Percentiles rank a stretch among this genome's conserved stretches.
Evolutionary conservation across 2,329 filamentous ascomycete genomes (phyloP).

Genomic region (Chaetomium olivaceum): DNA sequence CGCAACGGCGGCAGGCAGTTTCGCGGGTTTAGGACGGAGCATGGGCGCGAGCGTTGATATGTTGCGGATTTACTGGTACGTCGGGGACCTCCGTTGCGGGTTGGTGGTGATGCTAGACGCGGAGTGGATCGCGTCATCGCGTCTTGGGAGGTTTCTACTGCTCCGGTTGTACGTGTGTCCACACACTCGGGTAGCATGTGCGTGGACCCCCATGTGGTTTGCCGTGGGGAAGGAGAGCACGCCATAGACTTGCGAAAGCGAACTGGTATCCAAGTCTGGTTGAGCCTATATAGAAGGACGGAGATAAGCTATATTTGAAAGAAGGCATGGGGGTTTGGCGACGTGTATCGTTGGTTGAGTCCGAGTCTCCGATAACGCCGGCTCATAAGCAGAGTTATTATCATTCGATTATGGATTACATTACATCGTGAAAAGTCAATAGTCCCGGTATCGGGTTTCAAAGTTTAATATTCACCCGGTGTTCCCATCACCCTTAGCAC

Average conservation of each 20-base stretch:
- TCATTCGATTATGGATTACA: background rate
- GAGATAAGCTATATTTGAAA: background rate
- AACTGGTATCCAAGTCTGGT: slow-evolving; percentile 1
- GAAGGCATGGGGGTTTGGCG: background rate
- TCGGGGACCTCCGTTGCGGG: slow-evolving; percentile 11
- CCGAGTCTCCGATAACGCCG: background rate
- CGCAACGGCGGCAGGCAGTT: background rate
- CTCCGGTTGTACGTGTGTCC: background rate
- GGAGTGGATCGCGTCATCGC: slow-evolving; percentile 35
- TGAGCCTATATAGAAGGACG: background rate
- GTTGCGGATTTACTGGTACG: background rate
- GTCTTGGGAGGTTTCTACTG: background rate
- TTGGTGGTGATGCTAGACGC: slow-evolving; percentile 34
- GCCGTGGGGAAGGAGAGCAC: slow-evolving; percentile 7
- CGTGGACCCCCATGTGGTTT: background rate
- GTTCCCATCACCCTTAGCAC: no score
- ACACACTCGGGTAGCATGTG: background rate
- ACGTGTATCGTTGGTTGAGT: background rate
- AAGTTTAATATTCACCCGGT: no score
- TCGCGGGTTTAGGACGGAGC: slow-evolving; percentile 1
- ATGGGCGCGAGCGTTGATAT: background rate
- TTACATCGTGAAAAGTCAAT: background rate
- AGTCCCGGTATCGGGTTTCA: no score
- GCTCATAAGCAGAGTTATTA: background rate
- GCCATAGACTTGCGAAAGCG: background rate